Percentiles rank a stretch among this genome's conserved stretches.
Evolutionary conservation across 345 rosid genomes (phyloP).

Genomic region (Melaleuca alternifolia): DNA sequence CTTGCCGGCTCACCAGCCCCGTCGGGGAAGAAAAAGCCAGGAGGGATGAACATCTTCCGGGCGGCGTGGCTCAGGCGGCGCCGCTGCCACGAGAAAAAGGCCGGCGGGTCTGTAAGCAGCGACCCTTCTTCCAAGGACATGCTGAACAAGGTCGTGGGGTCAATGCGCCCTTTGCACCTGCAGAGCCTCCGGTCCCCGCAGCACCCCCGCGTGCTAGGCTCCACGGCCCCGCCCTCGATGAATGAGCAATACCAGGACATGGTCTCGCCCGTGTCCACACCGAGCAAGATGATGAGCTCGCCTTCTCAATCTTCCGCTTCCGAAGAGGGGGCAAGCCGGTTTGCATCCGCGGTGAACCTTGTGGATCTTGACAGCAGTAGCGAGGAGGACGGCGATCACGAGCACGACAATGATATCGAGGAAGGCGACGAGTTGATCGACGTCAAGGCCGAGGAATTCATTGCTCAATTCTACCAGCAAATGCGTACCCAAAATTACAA

Average conservation of each 20-base stretch:
- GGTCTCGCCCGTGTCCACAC: background rate
- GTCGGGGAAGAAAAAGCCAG: background rate
- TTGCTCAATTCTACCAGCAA: conserved; percentile 1
- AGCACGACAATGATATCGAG: background rate
- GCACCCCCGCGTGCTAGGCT: background rate
- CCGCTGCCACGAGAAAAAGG: background rate
- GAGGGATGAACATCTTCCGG: background rate
- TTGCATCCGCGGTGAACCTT: background rate
- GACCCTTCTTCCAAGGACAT: background rate
- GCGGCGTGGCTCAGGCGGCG: background rate
- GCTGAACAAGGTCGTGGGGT: background rate
- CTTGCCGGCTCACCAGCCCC: background rate
- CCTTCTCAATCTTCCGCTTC: background rate
- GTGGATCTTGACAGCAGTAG: background rate
- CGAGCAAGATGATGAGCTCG: background rate
- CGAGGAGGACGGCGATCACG: background rate
- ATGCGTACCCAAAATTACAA: background rate
- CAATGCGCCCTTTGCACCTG: background rate
- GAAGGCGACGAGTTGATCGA: background rate
- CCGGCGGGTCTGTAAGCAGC: background rate
- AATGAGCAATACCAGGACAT: background rate
- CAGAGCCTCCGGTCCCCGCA: background rate
- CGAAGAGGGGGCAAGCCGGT: background rate
- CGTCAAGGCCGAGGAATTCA: conserved; percentile 4
- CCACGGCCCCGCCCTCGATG: background rate